Conservation (phyloP, 2,329 filamentous ascomycete genomes). For the Colletotrichum lentis region DNA sequence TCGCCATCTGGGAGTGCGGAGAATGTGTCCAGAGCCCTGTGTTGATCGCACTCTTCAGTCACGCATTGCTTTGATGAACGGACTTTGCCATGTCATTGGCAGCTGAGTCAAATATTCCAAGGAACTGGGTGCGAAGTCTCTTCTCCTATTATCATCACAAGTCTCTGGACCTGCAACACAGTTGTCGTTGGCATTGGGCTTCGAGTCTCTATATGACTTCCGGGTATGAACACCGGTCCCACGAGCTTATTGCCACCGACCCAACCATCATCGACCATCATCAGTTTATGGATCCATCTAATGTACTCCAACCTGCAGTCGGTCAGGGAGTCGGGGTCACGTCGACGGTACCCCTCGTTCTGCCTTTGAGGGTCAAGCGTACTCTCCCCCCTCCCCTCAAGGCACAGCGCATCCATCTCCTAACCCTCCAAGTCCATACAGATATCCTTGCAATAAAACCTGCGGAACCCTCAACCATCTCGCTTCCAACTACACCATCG, state of each 20-base stretch:
- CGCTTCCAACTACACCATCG: neutral
- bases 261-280: neutral
- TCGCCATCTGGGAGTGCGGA: neutral
- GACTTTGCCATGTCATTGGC: too few relatives aligned
- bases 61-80: neutral
- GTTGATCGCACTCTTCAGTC: too few relatives aligned
- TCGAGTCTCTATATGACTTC: neutral
- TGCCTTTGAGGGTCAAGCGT: too few relatives aligned
- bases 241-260: conserved; percentile 13
- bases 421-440: neutral
- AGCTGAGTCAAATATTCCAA: too few relatives aligned
- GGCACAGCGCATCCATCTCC: too few relatives aligned
- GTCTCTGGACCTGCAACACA: neutral
- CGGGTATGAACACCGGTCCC: neutral
- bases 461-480: conserved; percentile 1
- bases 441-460: neutral
- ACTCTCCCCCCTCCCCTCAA: neutral
- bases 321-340: too few relatives aligned
- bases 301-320: neutral
- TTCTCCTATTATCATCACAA: too few relatives aligned
- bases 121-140: too few relatives aligned
- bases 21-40: neutral
- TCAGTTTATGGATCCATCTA: neutral
- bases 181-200: neutral
- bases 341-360: too few relatives aligned